A percentile compares a stretch with the other conserved stretches of the same genome.
Evolutionary conservation across 345 rosid species (phyloP).

Genomic region (Melaleuca quinquenervia): DNA sequence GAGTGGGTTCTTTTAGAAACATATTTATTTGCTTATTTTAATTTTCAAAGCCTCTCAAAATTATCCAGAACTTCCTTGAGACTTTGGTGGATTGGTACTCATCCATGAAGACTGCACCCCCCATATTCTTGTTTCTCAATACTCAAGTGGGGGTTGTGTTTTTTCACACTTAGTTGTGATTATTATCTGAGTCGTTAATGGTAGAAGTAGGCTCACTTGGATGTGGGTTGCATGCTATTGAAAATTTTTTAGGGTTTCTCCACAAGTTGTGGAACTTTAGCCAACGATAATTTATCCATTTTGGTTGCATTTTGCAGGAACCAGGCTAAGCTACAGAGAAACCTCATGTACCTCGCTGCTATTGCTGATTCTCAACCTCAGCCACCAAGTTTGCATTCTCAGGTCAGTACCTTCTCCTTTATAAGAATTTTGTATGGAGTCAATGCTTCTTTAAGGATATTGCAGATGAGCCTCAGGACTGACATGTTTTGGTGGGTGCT

Average conservation of each 20-base stretch:
- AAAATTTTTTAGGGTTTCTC: not conserved
- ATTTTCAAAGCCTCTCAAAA: not conserved
- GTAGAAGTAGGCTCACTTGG: not conserved
- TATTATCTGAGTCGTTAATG: not conserved
- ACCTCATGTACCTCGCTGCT: constrained; percentile 98
- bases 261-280: not conserved
- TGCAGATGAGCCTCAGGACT: not conserved
- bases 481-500: not conserved
- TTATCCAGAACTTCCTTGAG: not conserved
- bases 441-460: not conserved
- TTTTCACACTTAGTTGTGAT: not conserved
- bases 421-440: not conserved
- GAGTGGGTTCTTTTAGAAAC: not conserved
- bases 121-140: not conserved
- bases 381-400: constrained; percentile 69
- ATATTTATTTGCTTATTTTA: not conserved
- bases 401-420: constrained; percentile 27
- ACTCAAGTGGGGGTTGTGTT: not conserved
- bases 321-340: constrained; percentile 93
- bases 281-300: not conserved
- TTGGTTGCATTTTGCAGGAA: constrained; percentile 38
- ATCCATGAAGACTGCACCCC: not conserved
- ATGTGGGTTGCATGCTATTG: not conserved
- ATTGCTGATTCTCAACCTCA: constrained; percentile 99
- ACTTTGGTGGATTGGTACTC: not conserved